Base-by-base conservation (phyloP, 495 filamentous ascomycete genomes). In the Pseudevernia furfuracea region DNA sequence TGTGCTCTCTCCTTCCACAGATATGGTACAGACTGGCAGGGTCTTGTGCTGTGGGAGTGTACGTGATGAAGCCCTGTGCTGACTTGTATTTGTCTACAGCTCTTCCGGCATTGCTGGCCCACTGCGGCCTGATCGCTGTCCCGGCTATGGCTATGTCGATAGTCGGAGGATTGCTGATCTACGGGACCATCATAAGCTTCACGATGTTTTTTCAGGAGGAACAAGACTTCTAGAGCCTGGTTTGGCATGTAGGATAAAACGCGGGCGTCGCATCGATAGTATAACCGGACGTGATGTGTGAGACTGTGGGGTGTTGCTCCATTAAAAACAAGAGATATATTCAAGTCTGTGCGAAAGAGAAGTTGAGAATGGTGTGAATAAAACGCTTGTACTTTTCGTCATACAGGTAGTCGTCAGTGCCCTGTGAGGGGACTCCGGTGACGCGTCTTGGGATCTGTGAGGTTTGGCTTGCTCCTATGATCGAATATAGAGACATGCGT, bases 191-290 rank as follows among this genome's bases (percentile, higher is more conserved):
- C 72, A 94, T 97, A 73, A 91, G 86, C 74, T 99, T 99, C 77
- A 87, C 85, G 46, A 90, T 95, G 90, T 97, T 97, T 78, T 99
- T 99, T 82, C 87, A 91, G 74, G 91, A 97, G 74, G 90, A 97
- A 78, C 85, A 92, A 67, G 94, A 96, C 68, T 98, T 90, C 69
- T 85, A 68, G 48, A 52, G 23, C 30, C 1, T 41, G 12, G 23
- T 34, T 32, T 49, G 44, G 28, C 19, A 60, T 60, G 56, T 64
- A 30, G 30, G 60, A 41, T 53, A 64, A 15, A 53, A 49, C 36
- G 21, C n/a, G 36, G 56, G 62, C 34, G 34, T 59, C n/a, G 36
- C 46, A 32, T 59, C 12, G n/a, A 17, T 38, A 14, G 25, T 59
- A 38, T 12, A 37, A 21, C 30, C 11, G n/a, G 15, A 53, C 25